Base-by-base conservation (phyloP, 1,284 basidiomycete species). In the Rhodofomes roseus region DNA sequence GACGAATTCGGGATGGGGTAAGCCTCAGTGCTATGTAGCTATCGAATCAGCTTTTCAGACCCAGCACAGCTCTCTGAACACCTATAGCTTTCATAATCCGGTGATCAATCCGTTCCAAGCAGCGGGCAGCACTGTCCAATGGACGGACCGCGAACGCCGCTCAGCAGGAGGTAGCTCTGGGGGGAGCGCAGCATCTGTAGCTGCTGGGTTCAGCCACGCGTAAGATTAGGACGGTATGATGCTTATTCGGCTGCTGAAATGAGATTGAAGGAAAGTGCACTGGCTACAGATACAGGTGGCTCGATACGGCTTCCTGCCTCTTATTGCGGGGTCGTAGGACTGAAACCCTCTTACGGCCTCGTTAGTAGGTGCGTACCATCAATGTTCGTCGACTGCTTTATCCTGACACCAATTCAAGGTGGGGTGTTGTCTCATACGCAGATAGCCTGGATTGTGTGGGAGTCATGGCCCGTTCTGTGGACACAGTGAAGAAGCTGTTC, bases 1-100 rank as follows among this genome's bases (percentile, higher is more conserved):
- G 96, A 99, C 71, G 96, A 98, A 73, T 99, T 99, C 74, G 96
- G 96, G 0, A 99, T 99, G 96, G 96, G 96, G 89, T 95, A 62
- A 20, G 79, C 72, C 8, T 37, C 29, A 25, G 53, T n/a, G 58
- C 36, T 46, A 53, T 48, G n/a, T 11, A 23, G 16, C 25, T 18
- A 50, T 62, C 53, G 1, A 62, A 70, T 59, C 51, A 70, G 22
- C 68, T 66, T 16, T 63, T 31, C 31, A 58, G 27, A 8, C 12
- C n/a, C 36, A 8, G 1, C 25, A 0, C 63, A 93, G 92, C 7
- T 95, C 92, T 4, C 72, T 90, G 62, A 94, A 92, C 65, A 69
- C 79, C 1, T 80, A 93, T 68, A 86, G 90, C 0, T 68, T 81
- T 1, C 84, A 91, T 66, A 92, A 92, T 0, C 83, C 91, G 0